Percentiles rank a stretch among this genome's conserved stretches.
phyloP scores from a whole-genome alignment of 257 asterid species.

The Datura wrightii region DNA sequence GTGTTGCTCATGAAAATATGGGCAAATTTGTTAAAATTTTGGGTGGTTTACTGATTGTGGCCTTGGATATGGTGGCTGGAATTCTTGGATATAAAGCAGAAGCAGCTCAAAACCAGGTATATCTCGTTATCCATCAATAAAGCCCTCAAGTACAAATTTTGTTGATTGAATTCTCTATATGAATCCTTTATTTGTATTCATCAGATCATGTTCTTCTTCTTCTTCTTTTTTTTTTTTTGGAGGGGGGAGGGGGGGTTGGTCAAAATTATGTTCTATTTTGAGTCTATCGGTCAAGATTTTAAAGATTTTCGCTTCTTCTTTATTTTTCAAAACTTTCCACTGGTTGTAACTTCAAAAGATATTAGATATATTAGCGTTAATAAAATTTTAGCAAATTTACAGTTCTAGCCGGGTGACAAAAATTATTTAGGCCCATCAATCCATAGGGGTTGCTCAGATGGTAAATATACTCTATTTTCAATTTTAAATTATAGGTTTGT shows the following conservation, averaged over 20 bases:
- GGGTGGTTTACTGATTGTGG: conserved; percentile 67
- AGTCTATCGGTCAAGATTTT: neutral
- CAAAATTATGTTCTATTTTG: neutral
- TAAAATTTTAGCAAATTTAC: too few species aligned
- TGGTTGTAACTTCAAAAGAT: neutral
- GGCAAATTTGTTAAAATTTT: conserved; percentile 56
- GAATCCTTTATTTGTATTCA: neutral
- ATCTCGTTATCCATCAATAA: neutral
- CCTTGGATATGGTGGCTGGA: conserved; percentile 72
- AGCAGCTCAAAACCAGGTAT: conserved; percentile 78
- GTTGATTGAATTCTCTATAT: neutral
- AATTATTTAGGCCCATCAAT: too few species aligned
- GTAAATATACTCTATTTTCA: too few species aligned
- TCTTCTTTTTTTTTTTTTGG: too few species aligned
- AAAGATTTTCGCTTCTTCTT: neutral
- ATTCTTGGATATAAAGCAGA: conserved; percentile 82
- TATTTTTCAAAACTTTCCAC: neutral
- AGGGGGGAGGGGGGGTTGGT: too few species aligned
- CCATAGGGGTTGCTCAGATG: too few species aligned
- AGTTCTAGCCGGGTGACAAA: too few species aligned
- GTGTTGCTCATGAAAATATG: conserved; percentile 45
- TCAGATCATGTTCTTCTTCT: neutral
- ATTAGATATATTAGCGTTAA: too few species aligned
- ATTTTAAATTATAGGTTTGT: too few species aligned
- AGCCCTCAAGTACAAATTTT: neutral